Evolutionary conservation across 2,329 filamentous ascomycete species (phyloP), one percentile per base, ranked within the genome.

Genomic region (Trichoderma koningiopsis): DNA sequence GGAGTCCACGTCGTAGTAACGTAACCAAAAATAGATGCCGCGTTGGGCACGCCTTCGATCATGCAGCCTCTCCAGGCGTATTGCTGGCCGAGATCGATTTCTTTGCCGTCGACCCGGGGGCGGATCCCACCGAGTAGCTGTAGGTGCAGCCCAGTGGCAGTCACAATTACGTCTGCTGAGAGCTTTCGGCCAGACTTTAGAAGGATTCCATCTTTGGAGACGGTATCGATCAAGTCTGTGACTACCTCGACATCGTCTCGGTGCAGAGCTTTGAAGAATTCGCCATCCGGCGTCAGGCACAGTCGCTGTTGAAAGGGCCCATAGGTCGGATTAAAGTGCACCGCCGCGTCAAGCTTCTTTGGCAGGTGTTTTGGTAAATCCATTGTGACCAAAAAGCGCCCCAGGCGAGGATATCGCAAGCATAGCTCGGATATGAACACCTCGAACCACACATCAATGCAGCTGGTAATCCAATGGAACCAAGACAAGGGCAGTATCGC

Each of bases 271-370:
- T 82, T 76, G 78, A 84, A 88, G 74, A 89, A 89, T 73, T 89
- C 87, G 11, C 83, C 85, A 61, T 86, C 82, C 0, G 84, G 85
- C 22, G 79, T 89, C 70, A 93, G 81, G 74, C 93, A 96, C 8
- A 96, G 81, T 0, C 93, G 87, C 77, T 96, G 92, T 67, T 93
- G 86, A 84, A 92, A 90, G 0, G 89, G 89, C 49, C 86, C 84
- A 73, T 92, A 92, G 2, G 76, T 77, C 0, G 90, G 90, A 7
- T 84, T 86, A 78, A 92, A 92, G 76, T 92, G 87, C 0, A 87
- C 84, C 67, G 90, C 85, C 52, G 85, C 77, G 3, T 87, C 83
- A 43, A 89, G 78, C 22, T 81, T 78, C 8, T 77, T 75, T 0
- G 90, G 89, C 0, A 93, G 82, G 52, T 83, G 79, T n/a, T 76